phyloP scores from a whole-genome alignment of 495 filamentous ascomycete genomes.

The Penicillium diatomitis region DNA sequence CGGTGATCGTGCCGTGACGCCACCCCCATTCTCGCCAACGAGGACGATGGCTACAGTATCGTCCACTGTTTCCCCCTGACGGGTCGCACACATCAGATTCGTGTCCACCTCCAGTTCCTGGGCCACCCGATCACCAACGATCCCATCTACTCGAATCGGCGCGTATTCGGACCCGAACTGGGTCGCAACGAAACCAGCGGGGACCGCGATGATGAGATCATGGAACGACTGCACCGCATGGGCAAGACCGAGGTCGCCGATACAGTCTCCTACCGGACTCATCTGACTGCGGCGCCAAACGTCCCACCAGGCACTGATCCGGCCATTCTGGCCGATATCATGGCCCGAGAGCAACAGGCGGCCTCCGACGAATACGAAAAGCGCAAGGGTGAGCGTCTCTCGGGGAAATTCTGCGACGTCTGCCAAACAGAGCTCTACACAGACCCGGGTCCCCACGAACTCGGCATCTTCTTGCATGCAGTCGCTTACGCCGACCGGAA shows the following conservation, averaged over 20 bases:
- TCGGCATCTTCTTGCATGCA: slow-evolving; percentile 90
- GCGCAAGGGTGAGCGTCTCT: slow-evolving; percentile 75
- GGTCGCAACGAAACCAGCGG: slow-evolving; percentile 58
- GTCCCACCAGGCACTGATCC: slow-evolving; percentile 33
- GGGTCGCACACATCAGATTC: slow-evolving; percentile 87
- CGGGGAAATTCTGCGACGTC: slow-evolving; percentile 67
- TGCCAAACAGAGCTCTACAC: slow-evolving; percentile 87
- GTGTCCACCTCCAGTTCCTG: slow-evolving; percentile 89
- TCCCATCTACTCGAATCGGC: slow-evolving; percentile 91
- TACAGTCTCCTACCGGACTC: slow-evolving; percentile 66
- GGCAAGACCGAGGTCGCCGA: slow-evolving; percentile 87
- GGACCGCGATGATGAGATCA: slow-evolving; percentile 79
- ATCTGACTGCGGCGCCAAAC: slow-evolving; percentile 33
- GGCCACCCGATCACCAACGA: slow-evolving; percentile 95
- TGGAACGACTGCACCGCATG: slow-evolving; percentile 76
- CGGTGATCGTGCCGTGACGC: slow-evolving; percentile 23
- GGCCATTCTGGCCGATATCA: slow-evolving; percentile 31
- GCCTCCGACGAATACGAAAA: slow-evolving; percentile 81
- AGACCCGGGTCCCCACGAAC: slow-evolving; percentile 80
- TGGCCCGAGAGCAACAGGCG: slow-evolving; percentile 59
- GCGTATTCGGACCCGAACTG: slow-evolving; percentile 76
- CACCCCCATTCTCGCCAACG: slow-evolving; percentile 20
- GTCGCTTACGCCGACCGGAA: slow-evolving; percentile 72
- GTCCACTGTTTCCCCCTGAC: slow-evolving; percentile 91
- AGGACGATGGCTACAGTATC: slow-evolving; percentile 75